phyloP scores from a whole-genome alignment of 495 filamentous ascomycete species.

The Aspergillus olivimuriae region DNA sequence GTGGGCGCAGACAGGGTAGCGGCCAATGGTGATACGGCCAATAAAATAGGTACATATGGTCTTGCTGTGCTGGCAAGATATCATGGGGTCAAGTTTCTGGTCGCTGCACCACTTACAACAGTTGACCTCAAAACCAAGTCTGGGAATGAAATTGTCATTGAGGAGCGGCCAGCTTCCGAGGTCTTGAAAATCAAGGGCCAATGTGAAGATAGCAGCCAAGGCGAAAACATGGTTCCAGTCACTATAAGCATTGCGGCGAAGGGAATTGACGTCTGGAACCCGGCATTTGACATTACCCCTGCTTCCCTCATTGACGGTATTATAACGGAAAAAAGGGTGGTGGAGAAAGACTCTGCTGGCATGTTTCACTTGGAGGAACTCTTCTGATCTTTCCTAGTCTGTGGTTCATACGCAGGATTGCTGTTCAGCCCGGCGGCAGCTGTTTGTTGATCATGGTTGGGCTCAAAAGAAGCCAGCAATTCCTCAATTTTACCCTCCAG shows the following conservation, averaged over 20 bases:
- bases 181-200: conserved; percentile 74
- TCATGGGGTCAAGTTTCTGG: conserved; percentile 89
- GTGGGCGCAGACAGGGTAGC: conserved; percentile 95
- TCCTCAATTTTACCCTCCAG: conserved; percentile 54
- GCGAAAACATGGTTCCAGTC: conserved; percentile 50
- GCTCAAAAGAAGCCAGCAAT: conserved; percentile 44
- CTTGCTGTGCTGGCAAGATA: conserved; percentile 79
- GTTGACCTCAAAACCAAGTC: conserved; percentile 77
- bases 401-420: too few species aligned
- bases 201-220: conserved; percentile 39
- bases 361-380: conserved; percentile 60
- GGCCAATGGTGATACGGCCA: conserved; percentile 94
- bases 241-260: conserved; percentile 76
- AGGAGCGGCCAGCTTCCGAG: conserved; percentile 74
- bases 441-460: conserved; percentile 4
- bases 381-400: conserved; percentile 31
- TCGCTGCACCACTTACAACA: conserved; percentile 89
- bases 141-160: conserved; percentile 76
- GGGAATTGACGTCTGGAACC: conserved; percentile 86
- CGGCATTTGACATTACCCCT: conserved; percentile 92
- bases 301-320: conserved; percentile 82
- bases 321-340: conserved; percentile 85
- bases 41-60: conserved; percentile 96
- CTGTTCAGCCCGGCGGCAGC: conserved; percentile 1
- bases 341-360: conserved; percentile 70